These are phyloP conservation scores for Trichosporon inkin DNA, from an alignment of 1,284 basidiomycete species.

Conservation along the genomic window DNA sequence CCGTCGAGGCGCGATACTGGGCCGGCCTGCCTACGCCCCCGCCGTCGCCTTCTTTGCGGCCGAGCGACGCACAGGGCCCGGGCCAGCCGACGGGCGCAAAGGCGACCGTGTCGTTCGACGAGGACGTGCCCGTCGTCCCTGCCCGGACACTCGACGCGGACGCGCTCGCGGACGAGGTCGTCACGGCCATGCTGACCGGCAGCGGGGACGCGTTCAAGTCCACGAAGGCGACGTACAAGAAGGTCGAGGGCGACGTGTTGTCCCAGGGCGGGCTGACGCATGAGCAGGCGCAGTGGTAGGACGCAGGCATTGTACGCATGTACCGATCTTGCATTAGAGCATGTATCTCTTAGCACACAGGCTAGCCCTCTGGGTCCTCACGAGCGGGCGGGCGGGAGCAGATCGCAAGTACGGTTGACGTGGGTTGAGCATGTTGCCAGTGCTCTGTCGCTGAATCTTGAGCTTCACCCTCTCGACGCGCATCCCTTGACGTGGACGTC, in stretches of 20 bases:
- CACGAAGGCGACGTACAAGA: slow-evolving; percentile 66
- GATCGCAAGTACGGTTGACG: too few species aligned
- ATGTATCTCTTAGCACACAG: neutral
- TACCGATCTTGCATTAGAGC: neutral
- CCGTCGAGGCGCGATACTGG: slow-evolving; percentile 77
- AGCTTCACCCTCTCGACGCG: too few species aligned
- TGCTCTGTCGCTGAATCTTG: too few species aligned
- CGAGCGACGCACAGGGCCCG: neutral
- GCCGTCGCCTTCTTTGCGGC: slow-evolving; percentile 47
- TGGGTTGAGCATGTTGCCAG: too few species aligned
- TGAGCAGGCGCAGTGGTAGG: slow-evolving; percentile 76
- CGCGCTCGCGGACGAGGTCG: slow-evolving; percentile 52
- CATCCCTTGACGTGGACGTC: too few species aligned
- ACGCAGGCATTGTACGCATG: neutral
- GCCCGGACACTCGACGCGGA: slow-evolving; percentile 46
- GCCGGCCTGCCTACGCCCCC: slow-evolving; percentile 56
- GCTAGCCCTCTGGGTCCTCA: neutral
- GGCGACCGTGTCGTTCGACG: slow-evolving; percentile 7
- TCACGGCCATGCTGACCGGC: slow-evolving; percentile 49
- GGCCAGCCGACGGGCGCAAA: slow-evolving; percentile 1
- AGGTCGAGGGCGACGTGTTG: slow-evolving; percentile 80
- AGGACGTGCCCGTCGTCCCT: neutral
- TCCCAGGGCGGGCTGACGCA: slow-evolving; percentile 51
- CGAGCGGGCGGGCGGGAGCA: too few species aligned
- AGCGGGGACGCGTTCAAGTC: slow-evolving; percentile 35